phyloP scores from a whole-genome alignment of 805 yeast species.

The Candida nemodendra region DNA sequence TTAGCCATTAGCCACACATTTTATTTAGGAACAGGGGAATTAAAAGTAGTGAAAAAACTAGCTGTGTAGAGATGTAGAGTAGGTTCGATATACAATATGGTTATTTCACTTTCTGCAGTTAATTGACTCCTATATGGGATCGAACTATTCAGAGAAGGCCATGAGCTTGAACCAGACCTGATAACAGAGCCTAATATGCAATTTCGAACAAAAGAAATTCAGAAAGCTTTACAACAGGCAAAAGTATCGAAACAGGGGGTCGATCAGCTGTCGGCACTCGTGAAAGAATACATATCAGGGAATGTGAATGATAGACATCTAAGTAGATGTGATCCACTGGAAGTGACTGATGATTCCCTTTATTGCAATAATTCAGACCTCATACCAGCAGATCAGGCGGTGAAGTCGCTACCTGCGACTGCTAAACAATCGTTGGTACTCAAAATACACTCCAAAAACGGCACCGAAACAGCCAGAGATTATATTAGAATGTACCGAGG shows the following conservation, averaged over 20 bases:
- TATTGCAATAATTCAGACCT: neutral
- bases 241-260: constrained; percentile 7
- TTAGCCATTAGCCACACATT: too few species aligned
- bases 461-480: constrained; percentile 39
- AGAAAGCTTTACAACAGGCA: constrained; percentile 5
- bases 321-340: neutral
- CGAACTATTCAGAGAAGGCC: neutral
- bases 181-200: too few species aligned
- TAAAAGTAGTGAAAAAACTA: too few species aligned
- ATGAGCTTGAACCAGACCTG: too few species aligned
- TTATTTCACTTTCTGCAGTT: too few species aligned
- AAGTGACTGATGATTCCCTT: neutral
- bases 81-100: too few species aligned
- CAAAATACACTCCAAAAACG: constrained; percentile 37
- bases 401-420: constrained; percentile 1
- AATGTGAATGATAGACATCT: too few species aligned
- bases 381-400: constrained; percentile 2
- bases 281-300: constrained; percentile 4
- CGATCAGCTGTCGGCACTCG: constrained; percentile 1
- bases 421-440: constrained; percentile 34
- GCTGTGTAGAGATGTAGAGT: too few species aligned
- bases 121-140: too few species aligned
- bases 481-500: constrained; percentile 38
- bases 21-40: too few species aligned
- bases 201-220: constrained; percentile 1